These are phyloP conservation scores for Phylloporus sp. DNA, from an alignment of 1,284 basidiomycete genomes.

Conservation along the genomic window DNA sequence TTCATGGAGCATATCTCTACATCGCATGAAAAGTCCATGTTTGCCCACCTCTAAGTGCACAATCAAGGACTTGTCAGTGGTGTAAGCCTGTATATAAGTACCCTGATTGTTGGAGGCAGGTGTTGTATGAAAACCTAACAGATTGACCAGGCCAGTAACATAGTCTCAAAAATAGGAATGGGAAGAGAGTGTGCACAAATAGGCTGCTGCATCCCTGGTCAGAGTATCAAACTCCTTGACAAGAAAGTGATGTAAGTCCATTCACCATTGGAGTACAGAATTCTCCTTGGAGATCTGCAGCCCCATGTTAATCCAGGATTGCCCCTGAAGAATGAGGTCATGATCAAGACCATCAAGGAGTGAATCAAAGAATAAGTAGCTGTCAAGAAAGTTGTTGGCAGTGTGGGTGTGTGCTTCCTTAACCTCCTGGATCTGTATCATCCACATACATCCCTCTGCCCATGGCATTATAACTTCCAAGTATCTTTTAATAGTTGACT, in stretches of 20 bases:
- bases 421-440: slow-evolving; percentile 15
- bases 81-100: slow-evolving; percentile 13
- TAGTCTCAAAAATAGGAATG: slow-evolving; percentile 10
- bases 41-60: slow-evolving; percentile 13
- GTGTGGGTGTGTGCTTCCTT: slow-evolving; percentile 14
- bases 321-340: neutral
- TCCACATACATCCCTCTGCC: slow-evolving; percentile 8
- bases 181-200: neutral
- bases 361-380: neutral
- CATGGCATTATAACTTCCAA: slow-evolving; percentile 5
- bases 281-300: slow-evolving; percentile 9
- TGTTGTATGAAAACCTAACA: slow-evolving; percentile 7
- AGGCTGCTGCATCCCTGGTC: neutral
- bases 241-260: slow-evolving; percentile 9
- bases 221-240: neutral
- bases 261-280: slow-evolving; percentile 9
- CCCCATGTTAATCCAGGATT: slow-evolving; percentile 12
- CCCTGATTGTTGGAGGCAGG: neutral
- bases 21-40: slow-evolving; percentile 13
- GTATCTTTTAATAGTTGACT: neutral
- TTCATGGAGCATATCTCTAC: slow-evolving; percentile 2
- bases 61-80: slow-evolving; percentile 12
- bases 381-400: neutral
- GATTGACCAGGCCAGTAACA: neutral
- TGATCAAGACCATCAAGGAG: neutral